Percentiles rank a stretch among this genome's conserved stretches.
Conservation (phyloP, 257 asterid genomes). For the Solanum stenotomum region DNA sequence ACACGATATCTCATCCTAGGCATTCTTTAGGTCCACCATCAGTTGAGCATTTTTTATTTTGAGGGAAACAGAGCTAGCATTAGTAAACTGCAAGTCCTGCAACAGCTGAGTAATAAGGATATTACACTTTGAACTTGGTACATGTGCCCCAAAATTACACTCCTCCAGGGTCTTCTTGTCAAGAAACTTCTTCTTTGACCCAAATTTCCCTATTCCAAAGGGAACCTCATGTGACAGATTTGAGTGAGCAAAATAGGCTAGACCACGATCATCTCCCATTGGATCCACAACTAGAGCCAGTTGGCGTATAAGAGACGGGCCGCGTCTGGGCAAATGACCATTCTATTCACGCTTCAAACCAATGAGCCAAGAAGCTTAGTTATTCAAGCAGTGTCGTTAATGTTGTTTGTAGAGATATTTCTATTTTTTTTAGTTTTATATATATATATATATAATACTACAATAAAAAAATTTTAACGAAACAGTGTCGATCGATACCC, state of each 20-base stretch:
- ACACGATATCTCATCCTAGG: not conserved
- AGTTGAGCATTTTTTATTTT: not conserved
- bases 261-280: not conserved
- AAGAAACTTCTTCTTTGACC: too few species aligned
- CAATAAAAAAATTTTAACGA: too few species aligned
- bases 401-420: too few species aligned
- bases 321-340: not conserved
- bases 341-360: too few species aligned
- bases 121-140: too few species aligned
- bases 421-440: too few species aligned
- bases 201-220: not conserved
- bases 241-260: not conserved
- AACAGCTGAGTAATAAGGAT: too few species aligned
- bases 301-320: not conserved
- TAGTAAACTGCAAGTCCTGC: not conserved
- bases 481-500: too few species aligned
- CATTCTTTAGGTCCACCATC: not conserved
- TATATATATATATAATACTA: too few species aligned
- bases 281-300: not conserved
- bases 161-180: not conserved
- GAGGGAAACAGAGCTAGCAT: not conserved
- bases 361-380: not conserved
- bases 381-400: not conserved
- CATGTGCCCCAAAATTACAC: not conserved
- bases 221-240: not conserved